phyloP scores from a whole-genome alignment of 768 basidiomycete genomes.

The Mycena rosella region DNA sequence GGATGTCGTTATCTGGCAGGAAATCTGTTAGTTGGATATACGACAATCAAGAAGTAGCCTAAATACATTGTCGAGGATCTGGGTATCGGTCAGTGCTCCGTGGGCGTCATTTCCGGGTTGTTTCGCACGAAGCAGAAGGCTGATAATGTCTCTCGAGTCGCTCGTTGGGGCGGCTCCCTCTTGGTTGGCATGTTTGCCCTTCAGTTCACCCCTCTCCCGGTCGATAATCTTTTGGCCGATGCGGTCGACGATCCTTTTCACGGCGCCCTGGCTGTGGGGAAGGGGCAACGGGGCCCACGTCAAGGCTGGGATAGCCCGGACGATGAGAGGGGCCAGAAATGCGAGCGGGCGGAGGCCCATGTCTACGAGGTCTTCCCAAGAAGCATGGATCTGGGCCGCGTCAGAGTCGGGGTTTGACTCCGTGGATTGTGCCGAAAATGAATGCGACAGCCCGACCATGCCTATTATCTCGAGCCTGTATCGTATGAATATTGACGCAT shows the following conservation, averaged over 20 bases:
- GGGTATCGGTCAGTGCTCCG: conserved; percentile 34
- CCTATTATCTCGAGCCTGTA: conserved; percentile 47
- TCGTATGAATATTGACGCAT: not conserved
- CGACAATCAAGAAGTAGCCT: not conserved
- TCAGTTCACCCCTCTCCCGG: conserved; percentile 16
- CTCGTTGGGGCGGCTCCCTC: not conserved
- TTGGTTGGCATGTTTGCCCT: not conserved
- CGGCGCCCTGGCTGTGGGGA: conserved; percentile 43
- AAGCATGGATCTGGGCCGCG: conserved; percentile 40
- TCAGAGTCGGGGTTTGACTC: conserved; percentile 29
- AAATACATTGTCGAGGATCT: conserved; percentile 45
- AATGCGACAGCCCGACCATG: conserved; percentile 55
- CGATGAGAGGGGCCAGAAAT: conserved; percentile 45
- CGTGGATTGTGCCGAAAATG: conserved; percentile 44
- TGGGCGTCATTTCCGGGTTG: not conserved
- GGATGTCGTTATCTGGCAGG: conserved; percentile 36
- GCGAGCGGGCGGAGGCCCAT: conserved; percentile 36
- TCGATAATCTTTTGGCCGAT: conserved; percentile 42
- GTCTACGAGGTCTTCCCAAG: conserved; percentile 41
- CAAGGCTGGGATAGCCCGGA: conserved; percentile 45
- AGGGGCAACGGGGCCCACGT: conserved; percentile 39
- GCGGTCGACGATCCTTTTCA: conserved; percentile 40
- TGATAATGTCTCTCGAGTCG: conserved; percentile 41
- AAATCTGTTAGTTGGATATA: not conserved
- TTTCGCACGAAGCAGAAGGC: conserved; percentile 39